Percentiles rank a stretch among this genome's conserved stretches.
phyloP scores from a whole-genome alignment of 805 yeast genomes.

The Metschnikowia amazonensis region DNA sequence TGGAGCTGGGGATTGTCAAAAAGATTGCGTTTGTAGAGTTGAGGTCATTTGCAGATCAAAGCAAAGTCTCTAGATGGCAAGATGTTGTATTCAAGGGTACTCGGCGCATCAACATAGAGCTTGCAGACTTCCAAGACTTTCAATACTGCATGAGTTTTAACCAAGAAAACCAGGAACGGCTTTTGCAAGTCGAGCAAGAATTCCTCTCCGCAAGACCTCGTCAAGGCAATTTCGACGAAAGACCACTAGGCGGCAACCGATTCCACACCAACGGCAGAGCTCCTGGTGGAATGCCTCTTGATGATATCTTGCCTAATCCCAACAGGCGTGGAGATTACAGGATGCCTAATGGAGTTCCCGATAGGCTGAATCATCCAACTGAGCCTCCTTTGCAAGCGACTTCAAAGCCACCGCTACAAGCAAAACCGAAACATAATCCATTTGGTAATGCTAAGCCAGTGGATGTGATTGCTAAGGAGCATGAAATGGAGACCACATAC shows the following conservation, averaged over 20 bases:
- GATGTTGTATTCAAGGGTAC: conserved; percentile 50
- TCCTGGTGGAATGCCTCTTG: conserved; percentile 17
- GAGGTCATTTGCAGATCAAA: conserved; percentile 46
- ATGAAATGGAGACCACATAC: conserved; percentile 48
- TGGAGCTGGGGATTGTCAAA: conserved; percentile 37
- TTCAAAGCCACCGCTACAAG: neutral
- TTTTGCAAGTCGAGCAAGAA: conserved; percentile 31
- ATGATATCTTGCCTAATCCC: conserved; percentile 8
- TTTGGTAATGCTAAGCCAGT: conserved; percentile 87
- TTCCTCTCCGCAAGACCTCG: conserved; percentile 22
- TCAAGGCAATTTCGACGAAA: conserved; percentile 10
- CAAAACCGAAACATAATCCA: conserved; percentile 52
- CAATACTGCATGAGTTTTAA: conserved; percentile 39
- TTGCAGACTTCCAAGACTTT: conserved; percentile 40
- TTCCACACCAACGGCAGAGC: conserved; percentile 7
- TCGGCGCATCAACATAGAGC: conserved; percentile 36
- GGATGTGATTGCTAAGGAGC: conserved; percentile 62
- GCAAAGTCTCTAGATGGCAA: conserved; percentile 58
- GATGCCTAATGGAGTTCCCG: neutral
- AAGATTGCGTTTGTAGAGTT: conserved; percentile 66
- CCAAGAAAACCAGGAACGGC: conserved; percentile 30
- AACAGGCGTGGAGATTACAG: neutral
- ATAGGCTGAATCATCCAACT: neutral
- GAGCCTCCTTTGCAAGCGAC: neutral
- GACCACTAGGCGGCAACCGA: conserved; percentile 4